phyloP scores from a whole-genome alignment of 2,329 filamentous ascomycete genomes.

The Neofusicoccum parvum region DNA sequence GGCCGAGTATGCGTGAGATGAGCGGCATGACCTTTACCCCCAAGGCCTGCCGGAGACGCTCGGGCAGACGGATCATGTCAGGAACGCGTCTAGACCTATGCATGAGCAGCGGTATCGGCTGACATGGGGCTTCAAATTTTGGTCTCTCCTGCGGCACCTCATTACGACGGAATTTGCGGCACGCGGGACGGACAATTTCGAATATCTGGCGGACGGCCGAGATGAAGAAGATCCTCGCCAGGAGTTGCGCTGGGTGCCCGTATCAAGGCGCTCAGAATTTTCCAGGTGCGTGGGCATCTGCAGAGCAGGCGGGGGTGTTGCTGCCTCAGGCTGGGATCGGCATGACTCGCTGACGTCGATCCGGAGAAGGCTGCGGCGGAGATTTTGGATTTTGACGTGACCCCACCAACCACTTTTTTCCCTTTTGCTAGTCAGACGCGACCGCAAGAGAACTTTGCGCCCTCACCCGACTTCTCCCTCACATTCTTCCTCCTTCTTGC shows the following conservation, averaged over 20 bases:
- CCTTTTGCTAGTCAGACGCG: background rate
- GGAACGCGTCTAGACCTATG: background rate
- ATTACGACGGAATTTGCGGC: too few relatives aligned
- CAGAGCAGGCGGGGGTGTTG: background rate
- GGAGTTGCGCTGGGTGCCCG: too few relatives aligned
- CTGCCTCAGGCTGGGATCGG: conserved; percentile 4
- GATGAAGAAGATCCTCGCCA: too few relatives aligned
- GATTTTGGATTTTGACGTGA: conserved; percentile 9
- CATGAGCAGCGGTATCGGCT: conserved; percentile 5
- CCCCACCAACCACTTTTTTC: conserved; percentile 22
- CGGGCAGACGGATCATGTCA: background rate
- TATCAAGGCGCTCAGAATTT: background rate
- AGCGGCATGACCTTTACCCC: too few relatives aligned
- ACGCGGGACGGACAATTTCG: too few relatives aligned
- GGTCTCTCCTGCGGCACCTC: too few relatives aligned
- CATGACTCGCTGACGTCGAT: conserved; percentile 21
- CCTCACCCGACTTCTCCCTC: background rate
- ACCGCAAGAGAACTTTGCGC: background rate
- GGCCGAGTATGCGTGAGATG: too few relatives aligned
- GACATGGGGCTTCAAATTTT: background rate
- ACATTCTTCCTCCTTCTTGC: background rate
- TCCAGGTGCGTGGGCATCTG: background rate
- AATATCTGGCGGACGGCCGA: too few relatives aligned
- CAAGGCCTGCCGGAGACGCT: too few relatives aligned
- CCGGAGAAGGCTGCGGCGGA: conserved; percentile 18